phyloP scores from a whole-genome alignment of 495 filamentous ascomycete species.

The Cetradonia linearis region DNA sequence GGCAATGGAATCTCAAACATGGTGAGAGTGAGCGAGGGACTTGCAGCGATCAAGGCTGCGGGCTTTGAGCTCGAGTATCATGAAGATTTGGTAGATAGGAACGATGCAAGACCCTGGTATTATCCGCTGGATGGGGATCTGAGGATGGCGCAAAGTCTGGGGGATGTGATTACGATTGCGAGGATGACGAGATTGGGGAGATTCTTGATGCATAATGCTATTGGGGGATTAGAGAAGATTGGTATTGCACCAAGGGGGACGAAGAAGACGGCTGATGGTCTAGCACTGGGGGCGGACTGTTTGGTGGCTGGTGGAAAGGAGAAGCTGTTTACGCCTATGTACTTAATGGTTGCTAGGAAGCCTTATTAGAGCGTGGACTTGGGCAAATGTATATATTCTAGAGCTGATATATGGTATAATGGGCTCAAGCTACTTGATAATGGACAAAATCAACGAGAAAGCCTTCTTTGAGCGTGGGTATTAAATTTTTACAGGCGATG shows the following conservation, averaged over 20 bases:
- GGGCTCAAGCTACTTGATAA: not conserved
- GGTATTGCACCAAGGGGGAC: slow-evolving; percentile 73
- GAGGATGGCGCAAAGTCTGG: slow-evolving; percentile 67
- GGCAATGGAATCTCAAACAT: slow-evolving; percentile 98
- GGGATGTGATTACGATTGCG: slow-evolving; percentile 74
- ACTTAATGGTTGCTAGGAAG: slow-evolving; percentile 94
- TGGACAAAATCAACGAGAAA: no score
- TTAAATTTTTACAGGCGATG: no score
- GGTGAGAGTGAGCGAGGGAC: slow-evolving; percentile 77
- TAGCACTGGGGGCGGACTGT: slow-evolving; percentile 74
- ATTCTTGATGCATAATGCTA: slow-evolving; percentile 62
- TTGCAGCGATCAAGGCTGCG: slow-evolving; percentile 76
- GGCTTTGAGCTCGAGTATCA: slow-evolving; percentile 79
- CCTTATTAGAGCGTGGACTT: slow-evolving; percentile 31
- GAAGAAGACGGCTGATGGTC: slow-evolving; percentile 87
- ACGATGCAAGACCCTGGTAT: slow-evolving; percentile 81
- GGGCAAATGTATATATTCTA: not conserved
- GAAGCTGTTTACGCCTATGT: slow-evolving; percentile 98
- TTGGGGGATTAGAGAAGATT: slow-evolving; percentile 66
- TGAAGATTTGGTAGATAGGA: slow-evolving; percentile 81
- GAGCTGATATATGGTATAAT: not conserved
- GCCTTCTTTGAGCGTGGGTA: no score
- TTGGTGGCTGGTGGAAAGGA: slow-evolving; percentile 83
- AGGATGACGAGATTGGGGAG: slow-evolving; percentile 87
- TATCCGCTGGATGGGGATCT: slow-evolving; percentile 79